Evolutionary conservation across 2,329 filamentous ascomycete species (phyloP).

Genomic region (Mycosphaerelloides madeirae): DNA sequence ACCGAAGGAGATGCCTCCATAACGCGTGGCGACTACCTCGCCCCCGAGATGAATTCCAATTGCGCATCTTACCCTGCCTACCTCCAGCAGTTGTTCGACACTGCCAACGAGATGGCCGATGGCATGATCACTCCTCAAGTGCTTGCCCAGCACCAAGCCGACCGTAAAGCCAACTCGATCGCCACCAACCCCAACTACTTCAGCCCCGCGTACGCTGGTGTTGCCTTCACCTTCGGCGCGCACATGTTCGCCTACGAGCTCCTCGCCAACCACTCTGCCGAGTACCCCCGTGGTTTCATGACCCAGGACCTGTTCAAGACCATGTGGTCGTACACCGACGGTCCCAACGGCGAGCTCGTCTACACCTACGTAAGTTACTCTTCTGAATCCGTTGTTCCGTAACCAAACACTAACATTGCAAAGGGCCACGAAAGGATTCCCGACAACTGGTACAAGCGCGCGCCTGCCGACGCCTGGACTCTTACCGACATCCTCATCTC

Average conservation of each 20-base stretch:
- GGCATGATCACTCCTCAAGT: constrained; percentile 22
- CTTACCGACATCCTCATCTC: constrained; percentile 21
- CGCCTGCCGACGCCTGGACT: constrained; percentile 22
- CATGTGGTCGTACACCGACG: constrained; percentile 23
- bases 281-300: constrained; percentile 21
- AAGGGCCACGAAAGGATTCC: constrained; percentile 14
- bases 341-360: constrained; percentile 13
- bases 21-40: constrained; percentile 26
- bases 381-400: too few species aligned
- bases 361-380: constrained; percentile 22
- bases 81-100: constrained; percentile 22
- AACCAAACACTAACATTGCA: too few species aligned
- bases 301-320: constrained; percentile 19
- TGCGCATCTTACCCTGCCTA: constrained; percentile 23
- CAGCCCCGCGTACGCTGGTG: constrained; percentile 22
- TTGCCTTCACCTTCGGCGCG: constrained; percentile 27
- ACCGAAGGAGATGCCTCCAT: constrained; percentile 25
- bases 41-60: constrained; percentile 23
- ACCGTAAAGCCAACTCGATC: constrained; percentile 25
- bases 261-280: constrained; percentile 25
- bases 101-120: constrained; percentile 15
- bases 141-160: constrained; percentile 23
- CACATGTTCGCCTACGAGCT: constrained; percentile 26
- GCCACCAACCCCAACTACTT: constrained; percentile 28
- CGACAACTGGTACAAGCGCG: constrained; percentile 26